Evolutionary conservation across 2,329 filamentous ascomycete species (phyloP).

Genomic region (Scedosporium dehoogii): DNA sequence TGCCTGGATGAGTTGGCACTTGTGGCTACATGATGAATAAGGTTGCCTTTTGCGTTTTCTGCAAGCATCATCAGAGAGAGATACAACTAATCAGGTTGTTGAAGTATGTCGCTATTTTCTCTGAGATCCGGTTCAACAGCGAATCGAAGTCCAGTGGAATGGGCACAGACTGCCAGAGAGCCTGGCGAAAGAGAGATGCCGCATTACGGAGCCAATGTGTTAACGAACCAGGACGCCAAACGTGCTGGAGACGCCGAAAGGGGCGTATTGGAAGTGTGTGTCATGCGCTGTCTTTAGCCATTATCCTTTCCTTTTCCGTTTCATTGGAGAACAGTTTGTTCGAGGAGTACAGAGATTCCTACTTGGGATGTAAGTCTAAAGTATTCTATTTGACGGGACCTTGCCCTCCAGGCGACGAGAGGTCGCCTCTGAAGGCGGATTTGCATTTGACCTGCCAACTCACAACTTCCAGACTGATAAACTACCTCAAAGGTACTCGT

Average conservation of each 20-base stretch:
- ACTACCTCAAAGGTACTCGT: neutral
- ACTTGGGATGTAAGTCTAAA: neutral
- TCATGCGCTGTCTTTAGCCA: neutral
- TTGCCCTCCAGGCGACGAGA: neutral
- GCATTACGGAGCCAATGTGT: neutral
- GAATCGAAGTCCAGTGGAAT: neutral
- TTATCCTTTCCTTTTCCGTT: neutral
- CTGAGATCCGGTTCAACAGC: neutral
- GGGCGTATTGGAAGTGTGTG: neutral
- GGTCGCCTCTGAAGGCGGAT: neutral
- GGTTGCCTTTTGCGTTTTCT: neutral
- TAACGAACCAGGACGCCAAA: neutral
- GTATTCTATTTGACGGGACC: neutral
- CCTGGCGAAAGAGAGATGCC: too few relatives aligned
- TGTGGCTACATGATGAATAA: neutral
- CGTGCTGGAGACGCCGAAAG: neutral
- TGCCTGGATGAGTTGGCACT: neutral
- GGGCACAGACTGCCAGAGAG: too few relatives aligned
- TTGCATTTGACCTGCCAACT: neutral
- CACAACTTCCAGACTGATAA: neutral
- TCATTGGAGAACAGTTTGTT: too few relatives aligned
- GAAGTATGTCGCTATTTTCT: neutral
- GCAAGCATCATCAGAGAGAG: too few relatives aligned
- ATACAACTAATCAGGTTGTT: neutral
- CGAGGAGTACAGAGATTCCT: neutral